A percentile compares a stretch with the other conserved stretches of the same genome.
phyloP scores from a whole-genome alignment of 176 grass and related monocot species.

The Carex kokanica region DNA sequence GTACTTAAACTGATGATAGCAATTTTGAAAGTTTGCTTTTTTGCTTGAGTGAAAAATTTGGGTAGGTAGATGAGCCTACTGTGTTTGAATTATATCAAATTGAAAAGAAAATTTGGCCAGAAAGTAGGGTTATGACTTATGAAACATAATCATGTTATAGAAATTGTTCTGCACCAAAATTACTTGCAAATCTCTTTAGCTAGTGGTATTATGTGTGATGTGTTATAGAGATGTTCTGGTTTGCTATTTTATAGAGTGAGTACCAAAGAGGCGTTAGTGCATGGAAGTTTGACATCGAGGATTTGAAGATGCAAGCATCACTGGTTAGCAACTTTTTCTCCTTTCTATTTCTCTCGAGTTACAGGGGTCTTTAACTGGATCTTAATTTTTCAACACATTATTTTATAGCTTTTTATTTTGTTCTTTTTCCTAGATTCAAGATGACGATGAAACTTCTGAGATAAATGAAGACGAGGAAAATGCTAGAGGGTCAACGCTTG shows the following conservation, averaged over 20 bases:
- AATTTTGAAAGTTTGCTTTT: background rate
- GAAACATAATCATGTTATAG: background rate
- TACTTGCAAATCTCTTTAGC: background rate
- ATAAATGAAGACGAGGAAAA: conserved; percentile 90
- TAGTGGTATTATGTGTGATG: background rate
- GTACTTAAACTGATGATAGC: background rate
- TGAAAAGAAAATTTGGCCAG: background rate
- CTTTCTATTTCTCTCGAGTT: background rate
- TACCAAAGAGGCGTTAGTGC: conserved; percentile 99
- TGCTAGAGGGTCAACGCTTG: conserved; percentile 38
- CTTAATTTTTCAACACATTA: background rate
- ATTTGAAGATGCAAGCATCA: conserved; percentile 98
- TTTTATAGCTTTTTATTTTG: conserved; percentile 10
- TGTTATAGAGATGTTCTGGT: conserved; percentile 24
- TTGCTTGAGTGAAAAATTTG: background rate
- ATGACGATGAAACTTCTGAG: conserved; percentile 70
- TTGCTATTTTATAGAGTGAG: conserved; percentile 64
- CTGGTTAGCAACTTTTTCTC: conserved; percentile 33
- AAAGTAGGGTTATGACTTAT: background rate
- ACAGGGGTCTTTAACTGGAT: background rate
- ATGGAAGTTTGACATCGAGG: conserved; percentile 99
- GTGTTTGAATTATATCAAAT: conserved; percentile 10
- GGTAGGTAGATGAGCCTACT: background rate
- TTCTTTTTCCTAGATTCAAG: conserved; percentile 29
- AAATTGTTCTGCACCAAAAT: background rate